phyloP scores from a whole-genome alignment of 1,284 basidiomycete species.

The Cryptococcus amylolentus region DNA sequence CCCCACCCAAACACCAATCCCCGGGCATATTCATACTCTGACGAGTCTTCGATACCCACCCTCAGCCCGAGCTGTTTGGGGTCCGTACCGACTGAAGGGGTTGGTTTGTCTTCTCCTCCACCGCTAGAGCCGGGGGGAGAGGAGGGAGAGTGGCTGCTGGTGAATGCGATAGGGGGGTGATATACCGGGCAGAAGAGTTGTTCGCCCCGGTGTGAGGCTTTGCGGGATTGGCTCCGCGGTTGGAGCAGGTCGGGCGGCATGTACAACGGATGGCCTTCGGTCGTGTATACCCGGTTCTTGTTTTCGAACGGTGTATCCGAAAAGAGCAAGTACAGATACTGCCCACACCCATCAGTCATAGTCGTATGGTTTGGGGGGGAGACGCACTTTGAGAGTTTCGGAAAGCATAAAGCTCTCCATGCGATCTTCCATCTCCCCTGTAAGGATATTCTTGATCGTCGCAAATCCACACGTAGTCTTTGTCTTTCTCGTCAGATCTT shows the following conservation, averaged over 20 bases:
- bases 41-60: conserved; percentile 65
- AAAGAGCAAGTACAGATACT: conserved; percentile 90
- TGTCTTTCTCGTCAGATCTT: conserved; percentile 67
- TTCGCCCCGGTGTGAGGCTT: conserved; percentile 62
- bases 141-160: no score
- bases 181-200: conserved; percentile 71
- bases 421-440: conserved; percentile 73
- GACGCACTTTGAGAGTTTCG: conserved; percentile 75
- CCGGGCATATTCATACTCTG: conserved; percentile 73
- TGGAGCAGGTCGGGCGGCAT: conserved; percentile 59
- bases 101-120: no score
- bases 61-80: conserved; percentile 52
- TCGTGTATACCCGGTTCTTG: conserved; percentile 71
- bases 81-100: no score
- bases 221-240: conserved; percentile 59
- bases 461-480: conserved; percentile 81
- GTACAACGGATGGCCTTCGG: conserved; percentile 84
- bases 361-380: not conserved
- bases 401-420: conserved; percentile 92
- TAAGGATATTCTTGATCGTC: conserved; percentile 72
- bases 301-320: conserved; percentile 74
- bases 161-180: conserved; percentile 46
- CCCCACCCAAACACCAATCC: conserved; percentile 58
- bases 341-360: conserved; percentile 1
- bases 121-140: no score